Conservation (phyloP, 2,329 filamentous ascomycete genomes). For the Aureobasidium sp. region DNA sequence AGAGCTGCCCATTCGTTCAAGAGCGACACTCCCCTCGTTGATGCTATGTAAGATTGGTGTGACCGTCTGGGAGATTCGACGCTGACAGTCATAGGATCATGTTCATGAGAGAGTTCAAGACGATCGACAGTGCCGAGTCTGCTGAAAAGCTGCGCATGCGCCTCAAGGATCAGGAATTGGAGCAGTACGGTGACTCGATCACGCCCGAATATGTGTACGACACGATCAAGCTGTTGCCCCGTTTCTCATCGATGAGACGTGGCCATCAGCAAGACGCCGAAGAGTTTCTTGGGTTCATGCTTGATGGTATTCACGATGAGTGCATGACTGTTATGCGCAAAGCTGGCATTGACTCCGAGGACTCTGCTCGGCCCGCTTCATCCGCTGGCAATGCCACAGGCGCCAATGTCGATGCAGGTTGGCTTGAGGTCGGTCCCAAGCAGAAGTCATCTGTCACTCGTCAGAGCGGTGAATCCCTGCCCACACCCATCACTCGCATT, state of each 20-base stretch:
- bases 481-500: slow-evolving; percentile 84
- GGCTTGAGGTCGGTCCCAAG: slow-evolving; percentile 90
- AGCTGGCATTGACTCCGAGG: slow-evolving; percentile 23
- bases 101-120: slow-evolving; percentile 87
- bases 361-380: slow-evolving; percentile 30
- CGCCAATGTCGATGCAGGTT: slow-evolving; percentile 55
- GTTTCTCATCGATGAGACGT: slow-evolving; percentile 87
- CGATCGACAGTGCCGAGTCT: slow-evolving; percentile 71
- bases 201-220: slow-evolving; percentile 94
- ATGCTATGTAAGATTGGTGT: slow-evolving; percentile 71
- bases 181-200: slow-evolving; percentile 85
- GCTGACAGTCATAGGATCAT: slow-evolving; percentile 59
- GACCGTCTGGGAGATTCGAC: not conserved
- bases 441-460: slow-evolving; percentile 82
- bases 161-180: slow-evolving; percentile 75
- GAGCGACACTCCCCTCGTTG: slow-evolving; percentile 85
- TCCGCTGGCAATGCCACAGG: slow-evolving; percentile 35
- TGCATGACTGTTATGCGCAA: slow-evolving; percentile 67
- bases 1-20: slow-evolving; percentile 87
- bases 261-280: slow-evolving; percentile 97
- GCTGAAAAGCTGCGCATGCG: slow-evolving; percentile 65
- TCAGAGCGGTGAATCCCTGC: slow-evolving; percentile 58
- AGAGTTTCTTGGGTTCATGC: slow-evolving; percentile 87
- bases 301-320: slow-evolving; percentile 90
- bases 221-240: slow-evolving; percentile 75